Percentiles rank a stretch among this genome's conserved stretches.
These are phyloP conservation scores for Rutstroemia sydowiana DNA, from an alignment of 2,329 filamentous ascomycete species.

Conservation along the genomic window DNA sequence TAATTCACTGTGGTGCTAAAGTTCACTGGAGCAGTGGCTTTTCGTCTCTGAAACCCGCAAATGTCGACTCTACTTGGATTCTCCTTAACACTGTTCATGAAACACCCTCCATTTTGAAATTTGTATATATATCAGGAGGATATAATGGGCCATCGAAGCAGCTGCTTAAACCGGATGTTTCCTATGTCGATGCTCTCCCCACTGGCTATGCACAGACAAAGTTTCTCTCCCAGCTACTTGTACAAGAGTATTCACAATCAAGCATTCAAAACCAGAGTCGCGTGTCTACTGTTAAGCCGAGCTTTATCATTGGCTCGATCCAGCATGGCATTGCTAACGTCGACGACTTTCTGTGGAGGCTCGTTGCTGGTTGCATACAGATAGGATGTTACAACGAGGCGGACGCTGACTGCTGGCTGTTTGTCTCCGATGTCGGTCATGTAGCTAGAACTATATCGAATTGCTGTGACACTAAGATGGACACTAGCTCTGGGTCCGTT, in stretches of 20 bases:
- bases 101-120: constrained; percentile 7
- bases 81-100: constrained; percentile 15
- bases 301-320: constrained; percentile 20
- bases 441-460: constrained; percentile 13
- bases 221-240: constrained; percentile 61
- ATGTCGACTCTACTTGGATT: constrained; percentile 53
- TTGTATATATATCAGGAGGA: constrained; percentile 29
- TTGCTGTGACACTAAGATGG: background rate
- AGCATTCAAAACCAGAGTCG: background rate
- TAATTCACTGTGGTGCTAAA: constrained; percentile 73
- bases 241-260: constrained; percentile 28
- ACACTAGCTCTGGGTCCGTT: background rate
- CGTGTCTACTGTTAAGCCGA: constrained; percentile 19
- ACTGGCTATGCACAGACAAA: constrained; percentile 87
- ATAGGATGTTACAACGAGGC: constrained; percentile 14
- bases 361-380: constrained; percentile 14
- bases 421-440: constrained; percentile 13
- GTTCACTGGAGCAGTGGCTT: constrained; percentile 77
- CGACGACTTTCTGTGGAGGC: constrained; percentile 25
- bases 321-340: constrained; percentile 22
- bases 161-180: constrained; percentile 42
- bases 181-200: constrained; percentile 36
- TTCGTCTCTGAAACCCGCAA: constrained; percentile 58
- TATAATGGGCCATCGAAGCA: constrained; percentile 28
- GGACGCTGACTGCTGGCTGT: constrained; percentile 15